Percentiles rank a stretch among this genome's conserved stretches.
Evolutionary conservation across 352 stramenopile species (phyloP).

Genomic region (Pythium periplocum): DNA sequence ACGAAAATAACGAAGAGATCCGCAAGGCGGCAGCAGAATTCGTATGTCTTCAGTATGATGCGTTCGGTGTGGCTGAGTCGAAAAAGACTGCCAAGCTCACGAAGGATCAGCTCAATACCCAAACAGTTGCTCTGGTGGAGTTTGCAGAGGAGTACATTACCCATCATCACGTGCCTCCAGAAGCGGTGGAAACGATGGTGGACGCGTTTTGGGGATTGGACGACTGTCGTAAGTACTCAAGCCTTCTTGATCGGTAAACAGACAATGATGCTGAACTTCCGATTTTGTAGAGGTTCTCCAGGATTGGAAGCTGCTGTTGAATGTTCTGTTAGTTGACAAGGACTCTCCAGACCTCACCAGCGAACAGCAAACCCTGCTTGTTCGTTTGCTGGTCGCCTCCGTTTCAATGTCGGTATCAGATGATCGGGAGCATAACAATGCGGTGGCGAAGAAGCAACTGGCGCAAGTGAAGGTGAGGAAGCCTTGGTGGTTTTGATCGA

Average conservation of each 20-base stretch:
- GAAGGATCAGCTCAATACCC: constrained; percentile 78
- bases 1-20: constrained; percentile 63
- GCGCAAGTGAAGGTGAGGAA: constrained; percentile 43
- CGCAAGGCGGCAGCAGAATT: constrained; percentile 80
- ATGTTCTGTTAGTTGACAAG: constrained; percentile 75
- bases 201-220: constrained; percentile 83
- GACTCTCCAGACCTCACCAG: constrained; percentile 71
- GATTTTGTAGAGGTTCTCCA: constrained; percentile 68
- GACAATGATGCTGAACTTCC: not conserved
- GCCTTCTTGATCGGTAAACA: no score
- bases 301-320: constrained; percentile 72
- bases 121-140: constrained; percentile 86
- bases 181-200: constrained; percentile 70
- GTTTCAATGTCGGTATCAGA: constrained; percentile 52
- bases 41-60: constrained; percentile 85
- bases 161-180: constrained; percentile 51
- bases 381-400: constrained; percentile 63
- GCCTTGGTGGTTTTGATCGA: not conserved
- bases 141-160: constrained; percentile 84
- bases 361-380: constrained; percentile 75
- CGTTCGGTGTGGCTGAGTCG: constrained; percentile 73
- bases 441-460: constrained; percentile 40
- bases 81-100: constrained; percentile 61
- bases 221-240: constrained; percentile 67
- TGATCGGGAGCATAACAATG: constrained; percentile 20